Evolutionary conservation across 177 flowering plant species (phyloP), one percentile per base, ranked within the genome.

Genomic region (Vitis hybrid): DNA sequence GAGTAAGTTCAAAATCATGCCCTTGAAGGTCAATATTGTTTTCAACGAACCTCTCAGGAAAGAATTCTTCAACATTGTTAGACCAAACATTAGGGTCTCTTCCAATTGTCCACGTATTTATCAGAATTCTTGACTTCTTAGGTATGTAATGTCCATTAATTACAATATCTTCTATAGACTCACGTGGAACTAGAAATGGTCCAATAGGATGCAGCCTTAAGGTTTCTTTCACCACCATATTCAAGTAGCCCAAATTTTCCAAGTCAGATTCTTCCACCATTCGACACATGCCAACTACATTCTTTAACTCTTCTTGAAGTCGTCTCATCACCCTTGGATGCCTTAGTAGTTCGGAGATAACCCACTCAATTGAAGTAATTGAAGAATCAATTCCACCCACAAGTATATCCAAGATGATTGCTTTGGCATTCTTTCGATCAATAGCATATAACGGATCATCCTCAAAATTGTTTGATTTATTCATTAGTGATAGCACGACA

Each of bases 11-110:
- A 56, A 79, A 74, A 72, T 82, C 61, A 2, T 60, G 66, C 18
- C 85, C 79, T 27, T 69, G 59, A 11, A 77, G 17, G 7, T 79
- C 84, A 2, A 79, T 55, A 2, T 77, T 55, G 46, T 72, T 63
- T 2, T 64, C 70, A 10, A 32, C 27, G 50, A 81, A 79, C 60
- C 84, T 79, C 54, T 79, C 67, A 3, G 74, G 73, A 18, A 27
- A 68, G 21, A 69, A 74, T 48, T 74, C 62, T 30, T 56, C 72
- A 11, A 18, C 65, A n/a, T 59, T 52, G 10, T 69, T 35, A 2
- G 70, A 56, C 72, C 69, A 56, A 35, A 35, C 46, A 35, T 35
- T 35, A 6, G 46, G 0, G 46, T 35, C 46, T 35, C 46, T 35
- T 5, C 46, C 46, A 35, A 35, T 35, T 35, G 46, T 35, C 46